Evolutionary conservation across 768 basidiomycete species (phyloP).

Genomic region (Pleurotus salmoneostramineus): DNA sequence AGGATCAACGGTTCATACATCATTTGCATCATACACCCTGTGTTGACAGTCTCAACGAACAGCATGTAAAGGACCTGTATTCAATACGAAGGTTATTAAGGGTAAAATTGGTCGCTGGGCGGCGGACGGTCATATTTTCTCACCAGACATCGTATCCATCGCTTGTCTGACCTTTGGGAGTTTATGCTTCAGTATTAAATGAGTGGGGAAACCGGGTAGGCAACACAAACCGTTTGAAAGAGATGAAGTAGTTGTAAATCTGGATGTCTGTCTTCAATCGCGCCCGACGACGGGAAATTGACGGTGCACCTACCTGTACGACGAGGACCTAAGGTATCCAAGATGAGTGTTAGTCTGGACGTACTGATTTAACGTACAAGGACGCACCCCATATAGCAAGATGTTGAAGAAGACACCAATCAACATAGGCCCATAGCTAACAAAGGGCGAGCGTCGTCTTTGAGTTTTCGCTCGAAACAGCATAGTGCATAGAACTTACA

Average conservation of each 20-base stretch:
- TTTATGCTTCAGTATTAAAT: background rate
- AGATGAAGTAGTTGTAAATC: constrained; percentile 8
- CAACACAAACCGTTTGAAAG: constrained; percentile 6
- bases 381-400: constrained; percentile 2
- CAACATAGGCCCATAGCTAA: constrained; percentile 3
- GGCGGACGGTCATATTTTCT: background rate
- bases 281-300: background rate
- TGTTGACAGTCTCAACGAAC: constrained; percentile 12
- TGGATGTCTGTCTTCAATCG: background rate
- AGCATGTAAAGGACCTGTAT: constrained; percentile 9
- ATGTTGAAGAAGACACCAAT: constrained; percentile 4
- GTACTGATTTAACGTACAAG: background rate
- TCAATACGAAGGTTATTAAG: background rate
- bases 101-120: background rate
- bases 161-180: background rate
- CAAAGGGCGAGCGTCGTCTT: background rate
- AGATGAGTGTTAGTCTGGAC: background rate
- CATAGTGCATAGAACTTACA: background rate
- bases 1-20: constrained; percentile 12
- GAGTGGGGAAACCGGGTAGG: background rate
- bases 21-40: constrained; percentile 6
- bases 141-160: constrained; percentile 8
- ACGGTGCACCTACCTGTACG: background rate
- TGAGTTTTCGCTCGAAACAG: background rate
- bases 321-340: background rate